These are phyloP conservation scores for Liriodendron chinense DNA, from an alignment of 164 flowering plant species.

Conservation along the genomic window DNA sequence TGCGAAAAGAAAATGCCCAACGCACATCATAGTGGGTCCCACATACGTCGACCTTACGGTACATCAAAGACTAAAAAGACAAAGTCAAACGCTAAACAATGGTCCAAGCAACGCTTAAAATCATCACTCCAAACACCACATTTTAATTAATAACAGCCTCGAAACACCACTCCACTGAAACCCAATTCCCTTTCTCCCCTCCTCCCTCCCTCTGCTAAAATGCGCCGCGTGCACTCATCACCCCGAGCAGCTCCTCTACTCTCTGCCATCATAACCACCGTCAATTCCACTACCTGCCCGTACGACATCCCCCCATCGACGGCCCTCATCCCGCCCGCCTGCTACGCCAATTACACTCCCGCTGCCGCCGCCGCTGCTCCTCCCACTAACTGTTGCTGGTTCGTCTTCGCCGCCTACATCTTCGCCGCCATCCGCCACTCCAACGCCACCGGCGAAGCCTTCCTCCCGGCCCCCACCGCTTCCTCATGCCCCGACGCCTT, in stretches of 20 bases:
- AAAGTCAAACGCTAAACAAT: too few relatives aligned
- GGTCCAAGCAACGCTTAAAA: too few relatives aligned
- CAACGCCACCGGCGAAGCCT: slow-evolving; percentile 15
- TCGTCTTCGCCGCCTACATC: slow-evolving; percentile 15
- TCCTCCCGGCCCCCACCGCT: slow-evolving; percentile 12
- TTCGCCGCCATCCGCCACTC: slow-evolving; percentile 13
- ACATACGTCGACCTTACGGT: too few relatives aligned
- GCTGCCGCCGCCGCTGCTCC: not conserved
- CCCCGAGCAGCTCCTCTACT: not conserved
- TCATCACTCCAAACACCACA: too few relatives aligned
- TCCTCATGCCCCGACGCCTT: slow-evolving; percentile 13
- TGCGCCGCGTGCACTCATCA: not conserved
- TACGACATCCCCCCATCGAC: slow-evolving; percentile 9
- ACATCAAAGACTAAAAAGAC: too few relatives aligned
- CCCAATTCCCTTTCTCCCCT: not conserved
- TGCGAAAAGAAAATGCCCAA: too few relatives aligned
- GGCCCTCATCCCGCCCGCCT: slow-evolving; percentile 12
- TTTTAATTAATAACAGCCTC: too few relatives aligned
- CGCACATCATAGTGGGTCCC: too few relatives aligned
- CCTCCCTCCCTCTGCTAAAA: not conserved
- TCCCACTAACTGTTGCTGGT: slow-evolving; percentile 18
- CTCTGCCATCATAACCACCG: not conserved
- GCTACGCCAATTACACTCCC: slow-evolving; percentile 18
- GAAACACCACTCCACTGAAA: too few relatives aligned
- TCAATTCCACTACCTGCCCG: slow-evolving; percentile 13